A percentile compares a stretch with the other conserved stretches of the same genome.
Conservation (phyloP, 371 early-diverging fungal genomes). For the Umbelopsis sp. region DNA sequence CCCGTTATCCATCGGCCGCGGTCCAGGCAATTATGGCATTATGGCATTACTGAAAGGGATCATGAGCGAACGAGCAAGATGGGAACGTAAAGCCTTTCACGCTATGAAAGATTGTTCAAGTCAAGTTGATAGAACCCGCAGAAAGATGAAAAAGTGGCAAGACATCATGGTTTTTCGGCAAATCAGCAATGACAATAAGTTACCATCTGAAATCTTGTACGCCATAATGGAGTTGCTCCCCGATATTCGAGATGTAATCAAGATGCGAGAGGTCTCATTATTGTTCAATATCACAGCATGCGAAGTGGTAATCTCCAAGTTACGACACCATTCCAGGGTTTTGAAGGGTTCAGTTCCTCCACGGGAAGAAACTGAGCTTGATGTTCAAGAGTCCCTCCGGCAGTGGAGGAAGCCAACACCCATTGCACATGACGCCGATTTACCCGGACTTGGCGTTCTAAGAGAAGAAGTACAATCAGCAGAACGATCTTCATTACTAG, state of each 20-base stretch:
- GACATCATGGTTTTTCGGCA: constrained; percentile 25
- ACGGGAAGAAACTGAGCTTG: not conserved
- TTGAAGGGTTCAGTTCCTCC: not conserved
- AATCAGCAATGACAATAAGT: not conserved
- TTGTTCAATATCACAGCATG: not conserved
- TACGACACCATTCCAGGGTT: not conserved
- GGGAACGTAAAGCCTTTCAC: constrained; percentile 29
- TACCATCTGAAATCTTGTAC: not conserved
- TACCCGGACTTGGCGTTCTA: not conserved
- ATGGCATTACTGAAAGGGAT: constrained; percentile 29
- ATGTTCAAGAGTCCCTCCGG: not conserved
- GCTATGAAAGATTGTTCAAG: constrained; percentile 24
- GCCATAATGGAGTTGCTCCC: not conserved
- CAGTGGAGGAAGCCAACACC: not conserved
- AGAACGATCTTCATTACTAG: constrained; percentile 1
- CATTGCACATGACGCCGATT: not conserved
- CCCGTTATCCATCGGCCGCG: constrained; percentile 37
- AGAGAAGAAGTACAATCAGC: not conserved
- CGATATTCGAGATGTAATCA: not conserved
- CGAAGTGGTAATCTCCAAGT: not conserved
- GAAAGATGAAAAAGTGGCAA: constrained; percentile 35
- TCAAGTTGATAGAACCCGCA: constrained; percentile 31
- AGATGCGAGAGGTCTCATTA: not conserved
- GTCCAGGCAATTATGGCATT: constrained; percentile 37
- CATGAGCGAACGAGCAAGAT: constrained; percentile 23